phyloP scores from a whole-genome alignment of 1,284 basidiomycete genomes.

The Malassezia japonica region DNA sequence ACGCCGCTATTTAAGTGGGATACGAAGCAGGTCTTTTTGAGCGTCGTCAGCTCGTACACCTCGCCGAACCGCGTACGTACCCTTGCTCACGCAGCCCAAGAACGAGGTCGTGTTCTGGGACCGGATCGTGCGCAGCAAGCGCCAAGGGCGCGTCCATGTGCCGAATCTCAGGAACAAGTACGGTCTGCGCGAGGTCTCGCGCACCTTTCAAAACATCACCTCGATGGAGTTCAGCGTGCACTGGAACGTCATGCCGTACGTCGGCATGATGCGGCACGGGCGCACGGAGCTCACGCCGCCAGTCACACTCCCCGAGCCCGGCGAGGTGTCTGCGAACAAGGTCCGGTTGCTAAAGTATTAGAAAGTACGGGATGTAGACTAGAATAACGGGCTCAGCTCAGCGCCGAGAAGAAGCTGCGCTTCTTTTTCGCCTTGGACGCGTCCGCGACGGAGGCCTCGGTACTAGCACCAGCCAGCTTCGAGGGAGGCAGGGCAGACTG shows the following conservation, averaged over 20 bases:
- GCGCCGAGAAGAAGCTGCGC: conserved; percentile 17
- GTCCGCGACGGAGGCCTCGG: not conserved
- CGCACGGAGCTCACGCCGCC: not conserved
- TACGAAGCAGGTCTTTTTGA: conserved; percentile 78
- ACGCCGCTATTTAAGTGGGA: conserved; percentile 80
- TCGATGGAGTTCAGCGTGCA: conserved; percentile 63
- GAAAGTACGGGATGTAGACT: not conserved
- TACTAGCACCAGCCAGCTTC: conserved; percentile 13
- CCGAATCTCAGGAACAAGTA: conserved; percentile 67
- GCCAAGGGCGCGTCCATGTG: conserved; percentile 63
- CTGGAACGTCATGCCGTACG: conserved; percentile 83
- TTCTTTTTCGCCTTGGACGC: conserved; percentile 14
- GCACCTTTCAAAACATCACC: conserved; percentile 57
- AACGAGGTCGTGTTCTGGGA: conserved; percentile 87
- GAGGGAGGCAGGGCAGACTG: not conserved
- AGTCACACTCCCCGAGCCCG: not conserved
- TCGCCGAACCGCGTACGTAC: conserved; percentile 26
- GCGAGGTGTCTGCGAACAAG: not conserved
- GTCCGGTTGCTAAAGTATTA: not conserved
- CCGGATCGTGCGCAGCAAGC: conserved; percentile 66
- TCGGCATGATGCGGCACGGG: conserved; percentile 53
- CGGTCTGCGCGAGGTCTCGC: conserved; percentile 65
- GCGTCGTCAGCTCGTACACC: conserved; percentile 26
- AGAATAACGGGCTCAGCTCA: conserved; percentile 2
- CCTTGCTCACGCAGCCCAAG: conserved; percentile 54